Percentiles rank a stretch among this genome's conserved stretches.
These are phyloP conservation scores for Cercospora citrullina DNA, from an alignment of 2,329 filamentous ascomycete genomes.

Conservation along the genomic window DNA sequence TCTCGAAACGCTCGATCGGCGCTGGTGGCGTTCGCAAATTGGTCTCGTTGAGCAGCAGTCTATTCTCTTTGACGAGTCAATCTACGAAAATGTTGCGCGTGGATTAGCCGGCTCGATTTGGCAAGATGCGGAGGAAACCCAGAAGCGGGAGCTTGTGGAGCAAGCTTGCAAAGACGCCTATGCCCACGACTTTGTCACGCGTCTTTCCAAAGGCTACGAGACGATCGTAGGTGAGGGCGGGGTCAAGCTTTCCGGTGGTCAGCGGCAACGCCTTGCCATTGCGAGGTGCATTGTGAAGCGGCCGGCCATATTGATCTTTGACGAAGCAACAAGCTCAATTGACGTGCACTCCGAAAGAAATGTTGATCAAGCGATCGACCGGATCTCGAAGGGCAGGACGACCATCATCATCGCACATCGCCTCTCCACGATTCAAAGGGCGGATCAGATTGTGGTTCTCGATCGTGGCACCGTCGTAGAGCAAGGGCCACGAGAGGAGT, in stretches of 20 bases:
- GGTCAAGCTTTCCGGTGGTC: conserved; percentile 41
- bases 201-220: conserved; percentile 51
- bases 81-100: conserved; percentile 56
- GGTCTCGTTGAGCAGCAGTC: conserved; percentile 54
- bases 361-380: conserved; percentile 42
- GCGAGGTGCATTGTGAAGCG: conserved; percentile 45
- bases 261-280: conserved; percentile 46
- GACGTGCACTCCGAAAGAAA: conserved; percentile 44
- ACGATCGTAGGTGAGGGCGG: conserved; percentile 49
- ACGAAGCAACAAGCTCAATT: conserved; percentile 53
- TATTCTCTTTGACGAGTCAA: conserved; percentile 52
- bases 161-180: conserved; percentile 59
- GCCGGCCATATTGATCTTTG: conserved; percentile 53
- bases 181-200: conserved; percentile 53
- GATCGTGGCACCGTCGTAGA: conserved; percentile 53
- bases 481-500: conserved; percentile 50
- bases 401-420: conserved; percentile 49
- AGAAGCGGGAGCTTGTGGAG: conserved; percentile 44
- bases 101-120: conserved; percentile 32
- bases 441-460: conserved; percentile 48
- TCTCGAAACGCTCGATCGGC: conserved; percentile 40
- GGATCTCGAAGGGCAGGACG: conserved; percentile 38
- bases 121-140: conserved; percentile 40
- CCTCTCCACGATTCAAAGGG: conserved; percentile 43
- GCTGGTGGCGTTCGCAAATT: conserved; percentile 37